Conservation (phyloP, 179 eudicot species). For the Gypsophila paniculata region DNA sequence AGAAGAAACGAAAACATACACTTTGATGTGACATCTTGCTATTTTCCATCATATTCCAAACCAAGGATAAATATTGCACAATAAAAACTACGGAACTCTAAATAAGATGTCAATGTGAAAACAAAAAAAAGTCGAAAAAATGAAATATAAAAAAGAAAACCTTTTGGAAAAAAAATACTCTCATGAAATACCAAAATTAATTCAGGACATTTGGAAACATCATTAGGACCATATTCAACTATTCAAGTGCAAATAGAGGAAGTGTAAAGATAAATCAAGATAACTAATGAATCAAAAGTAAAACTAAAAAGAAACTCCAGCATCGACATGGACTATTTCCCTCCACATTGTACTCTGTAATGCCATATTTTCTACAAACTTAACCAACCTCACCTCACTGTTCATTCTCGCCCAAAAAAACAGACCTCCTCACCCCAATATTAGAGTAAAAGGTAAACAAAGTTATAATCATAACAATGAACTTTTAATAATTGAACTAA, state of each 20-base stretch:
- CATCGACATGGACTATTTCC: no score
- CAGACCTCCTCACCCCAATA: background rate
- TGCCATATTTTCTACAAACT: background rate
- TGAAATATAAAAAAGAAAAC: no score
- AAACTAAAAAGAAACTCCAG: no score
- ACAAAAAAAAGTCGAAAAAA: no score
- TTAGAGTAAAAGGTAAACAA: background rate
- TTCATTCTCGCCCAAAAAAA: background rate
- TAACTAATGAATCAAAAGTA: background rate
- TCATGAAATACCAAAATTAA: background rate
- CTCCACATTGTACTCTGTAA: background rate
- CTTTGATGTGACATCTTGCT: background rate
- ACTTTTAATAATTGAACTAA: background rate
- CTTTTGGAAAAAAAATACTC: no score
- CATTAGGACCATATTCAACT: background rate
- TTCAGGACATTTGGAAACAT: background rate
- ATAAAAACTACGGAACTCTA: no score
- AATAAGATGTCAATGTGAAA: background rate
- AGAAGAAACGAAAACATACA: background rate
- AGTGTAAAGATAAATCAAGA: background rate
- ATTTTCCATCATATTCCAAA: background rate
- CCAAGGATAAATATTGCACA: background rate
- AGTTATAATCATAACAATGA: background rate
- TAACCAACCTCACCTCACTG: background rate
- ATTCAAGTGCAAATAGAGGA: background rate